Evolutionary conservation across 2,329 filamentous ascomycete species (phyloP).

Genomic region (Alternaria arborescens): DNA sequence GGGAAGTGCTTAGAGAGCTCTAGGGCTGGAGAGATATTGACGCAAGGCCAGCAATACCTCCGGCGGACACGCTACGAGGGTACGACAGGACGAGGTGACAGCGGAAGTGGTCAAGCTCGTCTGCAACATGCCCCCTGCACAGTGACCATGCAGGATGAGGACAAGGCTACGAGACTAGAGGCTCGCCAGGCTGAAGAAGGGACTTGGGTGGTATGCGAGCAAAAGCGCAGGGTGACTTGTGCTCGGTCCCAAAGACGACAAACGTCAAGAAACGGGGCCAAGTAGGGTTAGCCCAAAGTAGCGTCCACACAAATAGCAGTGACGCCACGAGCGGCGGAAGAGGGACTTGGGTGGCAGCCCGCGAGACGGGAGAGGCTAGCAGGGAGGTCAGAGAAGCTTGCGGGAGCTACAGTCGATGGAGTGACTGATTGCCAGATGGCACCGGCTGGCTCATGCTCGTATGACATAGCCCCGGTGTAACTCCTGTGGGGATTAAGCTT

Average conservation of each 20-base stretch:
- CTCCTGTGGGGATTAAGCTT: conserved; percentile 47
- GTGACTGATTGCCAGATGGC: conserved; percentile 45
- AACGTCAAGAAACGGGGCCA: conserved; percentile 42
- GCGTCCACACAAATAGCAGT: conserved; percentile 49
- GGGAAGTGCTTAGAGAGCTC: conserved; percentile 42
- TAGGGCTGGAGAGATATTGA: conserved; percentile 45
- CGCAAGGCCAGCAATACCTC: conserved; percentile 34
- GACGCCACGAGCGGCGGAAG: conserved; percentile 44
- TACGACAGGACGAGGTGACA: conserved; percentile 44
- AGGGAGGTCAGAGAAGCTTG: conserved; percentile 44
- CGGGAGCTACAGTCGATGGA: conserved; percentile 49
- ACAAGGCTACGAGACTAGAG: conserved; percentile 48
- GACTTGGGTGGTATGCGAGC: conserved; percentile 43
- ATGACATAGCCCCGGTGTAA: conserved; percentile 53
- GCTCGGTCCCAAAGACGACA: conserved; percentile 44
- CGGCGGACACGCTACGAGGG: conserved; percentile 36
- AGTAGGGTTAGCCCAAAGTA: conserved; percentile 35
- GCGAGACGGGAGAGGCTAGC: conserved; percentile 49
- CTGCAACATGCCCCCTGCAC: conserved; percentile 47
- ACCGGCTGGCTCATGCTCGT: conserved; percentile 46
- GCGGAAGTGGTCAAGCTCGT: conserved; percentile 46
- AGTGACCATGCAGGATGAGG: conserved; percentile 46
- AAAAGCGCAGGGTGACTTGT: conserved; percentile 49
- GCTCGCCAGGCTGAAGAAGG: conserved; percentile 34
- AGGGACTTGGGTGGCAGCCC: conserved; percentile 42